These are phyloP conservation scores for Hyaloperonospora arabidopsidis DNA, from an alignment of 352 stramenopile genomes.

Conservation along the genomic window DNA sequence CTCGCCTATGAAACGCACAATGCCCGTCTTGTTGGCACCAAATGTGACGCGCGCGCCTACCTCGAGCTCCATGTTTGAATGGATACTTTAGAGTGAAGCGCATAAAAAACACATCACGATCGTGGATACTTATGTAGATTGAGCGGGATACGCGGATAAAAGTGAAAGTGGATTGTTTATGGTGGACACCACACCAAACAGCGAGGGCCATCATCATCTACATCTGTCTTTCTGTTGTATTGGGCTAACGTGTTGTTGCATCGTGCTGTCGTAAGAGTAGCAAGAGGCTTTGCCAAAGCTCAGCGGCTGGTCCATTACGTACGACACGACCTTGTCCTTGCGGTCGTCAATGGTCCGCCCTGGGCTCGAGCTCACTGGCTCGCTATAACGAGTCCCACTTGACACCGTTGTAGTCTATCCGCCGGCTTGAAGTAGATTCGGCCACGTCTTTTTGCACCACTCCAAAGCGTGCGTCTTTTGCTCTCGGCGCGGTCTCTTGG, in stretches of 20 bases:
- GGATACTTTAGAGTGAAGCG: background rate
- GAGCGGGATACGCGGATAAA: no score
- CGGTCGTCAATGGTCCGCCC: constrained; percentile 14
- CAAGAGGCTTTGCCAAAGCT: constrained; percentile 12
- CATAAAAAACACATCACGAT: background rate
- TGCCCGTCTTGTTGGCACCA: constrained; percentile 56
- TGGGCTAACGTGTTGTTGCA: constrained; percentile 3
- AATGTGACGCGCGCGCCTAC: constrained; percentile 57
- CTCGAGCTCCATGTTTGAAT: constrained; percentile 34
- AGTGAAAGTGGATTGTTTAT: background rate
- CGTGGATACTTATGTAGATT: background rate
- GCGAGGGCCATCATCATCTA: no score
- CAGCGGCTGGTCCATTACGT: constrained; percentile 12
- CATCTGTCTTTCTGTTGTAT: no score
- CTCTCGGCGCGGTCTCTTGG: background rate
- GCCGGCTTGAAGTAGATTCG: background rate
- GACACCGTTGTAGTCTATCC: constrained; percentile 18
- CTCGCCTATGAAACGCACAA: constrained; percentile 70
- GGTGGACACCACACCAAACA: no score
- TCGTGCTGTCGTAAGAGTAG: background rate
- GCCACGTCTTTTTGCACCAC: constrained; percentile 10
- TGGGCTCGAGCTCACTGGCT: constrained; percentile 12
- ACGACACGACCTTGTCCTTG: constrained; percentile 1
- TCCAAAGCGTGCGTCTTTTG: constrained; percentile 16
- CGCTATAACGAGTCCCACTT: constrained; percentile 12